Conservation (phyloP, 2,329 filamentous ascomycete genomes). For the Aspergillus brunneoviolaceus region DNA sequence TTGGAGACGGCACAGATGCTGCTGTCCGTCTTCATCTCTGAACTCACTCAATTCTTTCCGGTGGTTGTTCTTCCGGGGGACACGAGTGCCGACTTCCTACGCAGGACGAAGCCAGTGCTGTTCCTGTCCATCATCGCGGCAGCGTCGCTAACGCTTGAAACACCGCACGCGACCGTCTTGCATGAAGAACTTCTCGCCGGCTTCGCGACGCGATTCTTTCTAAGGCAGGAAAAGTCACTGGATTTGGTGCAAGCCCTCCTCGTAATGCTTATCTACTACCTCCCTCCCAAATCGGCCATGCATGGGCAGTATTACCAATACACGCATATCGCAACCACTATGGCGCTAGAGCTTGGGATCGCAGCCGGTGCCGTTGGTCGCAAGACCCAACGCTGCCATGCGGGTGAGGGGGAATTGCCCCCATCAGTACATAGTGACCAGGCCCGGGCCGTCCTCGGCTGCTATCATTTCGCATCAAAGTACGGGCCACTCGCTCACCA, state of each 20-base stretch:
- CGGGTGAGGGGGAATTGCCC: not conserved
- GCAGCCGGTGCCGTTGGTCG: not conserved
- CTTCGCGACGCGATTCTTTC: slow-evolving; percentile 3
- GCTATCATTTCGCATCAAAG: slow-evolving; percentile 5
- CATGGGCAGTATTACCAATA: slow-evolving; percentile 54
- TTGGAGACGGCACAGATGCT: not conserved
- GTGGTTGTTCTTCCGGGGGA: not conserved
- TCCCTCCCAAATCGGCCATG: slow-evolving; percentile 48
- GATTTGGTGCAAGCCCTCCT: slow-evolving; percentile 48
- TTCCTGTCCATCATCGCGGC: slow-evolving; percentile 6
- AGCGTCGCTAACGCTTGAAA: not conserved
- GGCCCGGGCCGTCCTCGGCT: slow-evolving; percentile 2
- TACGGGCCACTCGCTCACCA: not conserved
- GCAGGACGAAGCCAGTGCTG: slow-evolving; percentile 2
- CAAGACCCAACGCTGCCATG: slow-evolving; percentile 1
- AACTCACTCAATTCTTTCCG: not conserved
- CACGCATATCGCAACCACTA: slow-evolving; percentile 48
- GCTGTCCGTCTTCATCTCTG: not conserved
- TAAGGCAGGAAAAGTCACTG: slow-evolving; percentile 1
- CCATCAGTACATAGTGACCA: not conserved
- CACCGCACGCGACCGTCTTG: not conserved
- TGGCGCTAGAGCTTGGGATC: slow-evolving; percentile 2
- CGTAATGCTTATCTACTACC: slow-evolving; percentile 52
- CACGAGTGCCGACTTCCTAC: not conserved
- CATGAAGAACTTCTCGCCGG: slow-evolving; percentile 1